Percentiles rank a stretch among this genome's conserved stretches.
These are phyloP conservation scores for Sextonia rubra DNA, from an alignment of 164 flowering plant genomes.

Conservation along the genomic window DNA sequence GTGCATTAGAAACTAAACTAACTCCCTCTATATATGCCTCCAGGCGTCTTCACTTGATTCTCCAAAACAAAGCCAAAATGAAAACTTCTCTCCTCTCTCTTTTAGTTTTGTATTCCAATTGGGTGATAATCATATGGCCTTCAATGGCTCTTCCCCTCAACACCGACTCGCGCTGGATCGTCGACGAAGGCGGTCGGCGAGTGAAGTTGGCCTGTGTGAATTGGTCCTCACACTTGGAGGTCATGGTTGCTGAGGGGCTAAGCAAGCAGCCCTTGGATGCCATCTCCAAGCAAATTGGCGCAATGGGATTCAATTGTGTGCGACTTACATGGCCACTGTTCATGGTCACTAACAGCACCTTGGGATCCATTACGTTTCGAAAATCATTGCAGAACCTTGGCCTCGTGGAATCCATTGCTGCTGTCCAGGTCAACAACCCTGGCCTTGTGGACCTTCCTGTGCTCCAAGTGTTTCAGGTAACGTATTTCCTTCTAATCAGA, in stretches of 20 bases:
- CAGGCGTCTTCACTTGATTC: background rate
- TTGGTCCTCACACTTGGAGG: conserved; percentile 44
- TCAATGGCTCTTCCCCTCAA: conserved; percentile 32
- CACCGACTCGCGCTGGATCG: conserved; percentile 40
- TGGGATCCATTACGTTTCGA: conserved; percentile 18
- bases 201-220: conserved; percentile 49
- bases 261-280: conserved; percentile 32
- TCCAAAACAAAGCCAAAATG: background rate
- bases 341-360: conserved; percentile 29
- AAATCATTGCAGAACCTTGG: conserved; percentile 16
- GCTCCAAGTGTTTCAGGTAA: conserved; percentile 13
- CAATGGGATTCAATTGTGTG: conserved; percentile 47
- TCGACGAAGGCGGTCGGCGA: conserved; percentile 31
- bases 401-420: conserved; percentile 19
- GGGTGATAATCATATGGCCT: background rate
- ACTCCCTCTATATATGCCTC: too few relatives aligned
- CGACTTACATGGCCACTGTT: conserved; percentile 47
- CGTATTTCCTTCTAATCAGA: background rate
- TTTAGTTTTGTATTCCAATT: background rate
- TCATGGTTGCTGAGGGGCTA: conserved; percentile 46
- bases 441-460: conserved; percentile 21
- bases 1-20: too few relatives aligned
- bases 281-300: conserved; percentile 21
- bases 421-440: conserved; percentile 31
- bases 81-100: too few relatives aligned